These are phyloP conservation scores for Cladosporium sp. DNA, from an alignment of 2,329 filamentous ascomycete species.

Conservation along the genomic window DNA sequence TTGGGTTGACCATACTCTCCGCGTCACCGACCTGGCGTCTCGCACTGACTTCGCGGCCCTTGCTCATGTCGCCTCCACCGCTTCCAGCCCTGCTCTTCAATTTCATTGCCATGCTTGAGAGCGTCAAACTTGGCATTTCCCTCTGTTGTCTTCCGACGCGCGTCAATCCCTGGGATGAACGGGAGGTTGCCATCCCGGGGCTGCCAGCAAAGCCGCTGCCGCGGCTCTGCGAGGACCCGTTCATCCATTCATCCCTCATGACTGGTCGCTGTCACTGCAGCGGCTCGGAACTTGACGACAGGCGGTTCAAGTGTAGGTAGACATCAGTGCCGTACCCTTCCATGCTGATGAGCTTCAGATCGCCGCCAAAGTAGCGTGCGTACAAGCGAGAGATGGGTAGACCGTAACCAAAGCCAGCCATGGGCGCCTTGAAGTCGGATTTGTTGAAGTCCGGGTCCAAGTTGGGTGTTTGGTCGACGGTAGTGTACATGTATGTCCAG, in stretches of 20 bases:
- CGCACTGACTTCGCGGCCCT: conserved; percentile 69
- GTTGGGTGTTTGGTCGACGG: conserved; percentile 91
- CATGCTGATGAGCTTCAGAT: conserved; percentile 98
- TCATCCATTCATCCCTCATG: conserved; percentile 70
- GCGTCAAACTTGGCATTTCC: conserved; percentile 45
- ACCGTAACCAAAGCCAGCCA: conserved; percentile 99
- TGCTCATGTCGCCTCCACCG: conserved; percentile 24
- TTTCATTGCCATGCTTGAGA: conserved; percentile 57
- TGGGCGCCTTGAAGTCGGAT: conserved; percentile 97
- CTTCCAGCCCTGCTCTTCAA: conserved; percentile 56
- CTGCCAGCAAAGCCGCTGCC: conserved; percentile 9
- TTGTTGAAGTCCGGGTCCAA: conserved; percentile 98
- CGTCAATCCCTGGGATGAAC: conserved; percentile 55
- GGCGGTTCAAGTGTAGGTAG: conserved; percentile 93
- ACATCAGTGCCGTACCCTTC: conserved; percentile 99
- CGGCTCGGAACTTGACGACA: conserved; percentile 93
- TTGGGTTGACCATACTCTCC: conserved; percentile 68
- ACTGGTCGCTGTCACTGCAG: conserved; percentile 89
- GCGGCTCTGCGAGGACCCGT: conserved; percentile 12
- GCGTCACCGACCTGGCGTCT: conserved; percentile 88
- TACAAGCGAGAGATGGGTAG: conserved; percentile 92
- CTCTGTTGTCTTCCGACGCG: conserved; percentile 35
- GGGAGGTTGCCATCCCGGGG: conserved; percentile 26
- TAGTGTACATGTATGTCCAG: conserved; percentile 99
- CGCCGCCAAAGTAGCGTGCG: conserved; percentile 94